Evolutionary conservation across 2,329 filamentous ascomycete genomes (phyloP), one percentile per base, ranked within the genome.

Genomic region (Ceratocystis variospora): DNA sequence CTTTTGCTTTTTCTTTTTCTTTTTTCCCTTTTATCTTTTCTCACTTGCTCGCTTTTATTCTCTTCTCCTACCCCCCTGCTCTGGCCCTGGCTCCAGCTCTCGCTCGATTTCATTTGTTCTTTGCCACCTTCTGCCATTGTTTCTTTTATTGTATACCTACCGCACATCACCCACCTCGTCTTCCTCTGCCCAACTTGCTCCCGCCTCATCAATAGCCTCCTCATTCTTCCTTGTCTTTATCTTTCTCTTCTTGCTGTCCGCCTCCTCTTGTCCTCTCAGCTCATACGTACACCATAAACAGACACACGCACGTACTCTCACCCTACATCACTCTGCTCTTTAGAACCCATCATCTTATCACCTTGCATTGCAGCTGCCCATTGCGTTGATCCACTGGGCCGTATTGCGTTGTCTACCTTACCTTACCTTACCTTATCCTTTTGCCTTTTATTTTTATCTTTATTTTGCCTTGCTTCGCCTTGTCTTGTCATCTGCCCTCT

Each of bases 311-410:
- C 48, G 7, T 15, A 17, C 28, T 33, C 46, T 64, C 31, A 15
- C 48, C 31, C 28, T 45, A 5, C 33, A 41, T 53, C 44, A 31
- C 45, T 64, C 37, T 64, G 28, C 53, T 55, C 62, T 53, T 44
- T 53, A 25, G 48, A 64, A 45, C 45, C 44, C 64, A 66, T 61
- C 45, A 61, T 66, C 64, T 53, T 53, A 59, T 66, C 64, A 67
- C 61, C 59, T 46, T 66, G 65, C 65, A 66, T 66, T 66, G 65
- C 65, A 66, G 61, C 53, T 57, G 61, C 45, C 61, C 61, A 50
- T 62, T 63, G 19, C 48, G 53, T 59, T 59, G 28, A 59, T 50
- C 48, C 50, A 63, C 65, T 46, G 61, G 61, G 53, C 53, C 33
- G 48, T 25, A 53, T 53, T 53, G 19, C 25, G 48, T 53, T 53